Evolutionary conservation across 257 asterid species (phyloP).

Genomic region (Salvia splendens): DNA sequence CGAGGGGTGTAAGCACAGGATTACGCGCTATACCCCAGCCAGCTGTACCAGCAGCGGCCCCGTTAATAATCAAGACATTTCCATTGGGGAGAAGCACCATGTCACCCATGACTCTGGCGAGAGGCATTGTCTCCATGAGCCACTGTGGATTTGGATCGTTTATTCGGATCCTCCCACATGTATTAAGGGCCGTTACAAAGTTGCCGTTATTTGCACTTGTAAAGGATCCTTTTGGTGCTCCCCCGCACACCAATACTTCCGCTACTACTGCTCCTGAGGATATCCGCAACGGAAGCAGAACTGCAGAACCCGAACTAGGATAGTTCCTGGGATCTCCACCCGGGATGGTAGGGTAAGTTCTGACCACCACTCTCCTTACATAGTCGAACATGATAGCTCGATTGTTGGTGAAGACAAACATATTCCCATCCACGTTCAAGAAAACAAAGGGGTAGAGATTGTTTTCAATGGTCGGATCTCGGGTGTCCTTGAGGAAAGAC

Average conservation of each 20-base stretch:
- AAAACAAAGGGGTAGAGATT: slow-evolving; percentile 4
- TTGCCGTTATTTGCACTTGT: slow-evolving; percentile 32
- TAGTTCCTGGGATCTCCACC: slow-evolving; percentile 17
- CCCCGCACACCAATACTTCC: slow-evolving; percentile 57
- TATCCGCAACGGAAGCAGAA: slow-evolving; percentile 36
- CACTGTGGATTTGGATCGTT: too few species aligned
- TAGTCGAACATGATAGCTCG: slow-evolving; percentile 28
- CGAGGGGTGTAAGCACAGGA: slow-evolving; percentile 40
- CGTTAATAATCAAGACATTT: slow-evolving; percentile 50
- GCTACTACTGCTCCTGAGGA: slow-evolving; percentile 4
- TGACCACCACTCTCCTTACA: background rate
- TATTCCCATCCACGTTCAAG: background rate
- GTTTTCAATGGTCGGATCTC: background rate
- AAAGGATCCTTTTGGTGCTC: slow-evolving; percentile 53
- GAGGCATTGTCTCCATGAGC: too few species aligned
- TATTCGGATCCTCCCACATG: too few species aligned
- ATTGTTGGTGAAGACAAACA: slow-evolving; percentile 12
- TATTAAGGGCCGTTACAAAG: slow-evolving; percentile 40
- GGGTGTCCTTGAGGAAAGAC: background rate
- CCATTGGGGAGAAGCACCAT: slow-evolving; percentile 64
- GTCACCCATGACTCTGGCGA: slow-evolving; percentile 67
- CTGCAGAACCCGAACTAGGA: slow-evolving; percentile 14
- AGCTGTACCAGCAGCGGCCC: slow-evolving; percentile 47
- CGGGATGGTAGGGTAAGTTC: slow-evolving; percentile 19
- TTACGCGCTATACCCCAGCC: slow-evolving; percentile 54